These are phyloP conservation scores for Brassica juncea DNA, from an alignment of 345 rosid species.

Conservation along the genomic window DNA sequence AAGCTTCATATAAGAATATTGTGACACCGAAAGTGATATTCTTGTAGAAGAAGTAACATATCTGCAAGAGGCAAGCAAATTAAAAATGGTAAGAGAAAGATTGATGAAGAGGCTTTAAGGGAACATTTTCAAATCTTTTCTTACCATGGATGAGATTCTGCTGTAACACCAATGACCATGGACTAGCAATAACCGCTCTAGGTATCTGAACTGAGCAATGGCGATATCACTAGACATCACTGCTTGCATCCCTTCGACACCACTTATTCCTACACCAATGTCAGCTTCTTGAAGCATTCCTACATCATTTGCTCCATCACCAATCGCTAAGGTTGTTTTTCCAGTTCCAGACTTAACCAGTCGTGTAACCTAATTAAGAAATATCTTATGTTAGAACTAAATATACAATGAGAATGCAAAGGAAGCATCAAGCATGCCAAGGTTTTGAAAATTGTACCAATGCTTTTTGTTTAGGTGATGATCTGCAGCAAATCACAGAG, in stretches of 20 bases:
- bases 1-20: slow-evolving; percentile 72
- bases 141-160: slow-evolving; percentile 83
- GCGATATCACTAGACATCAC: slow-evolving; percentile 95
- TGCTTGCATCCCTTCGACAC: slow-evolving; percentile 99
- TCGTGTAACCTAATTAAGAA: slow-evolving; percentile 65
- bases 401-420: background rate
- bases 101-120: background rate
- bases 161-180: slow-evolving; percentile 99
- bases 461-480: slow-evolving; percentile 98
- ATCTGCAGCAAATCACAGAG: slow-evolving; percentile 95
- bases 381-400: background rate
- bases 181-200: slow-evolving; percentile 81
- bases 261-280: slow-evolving; percentile 90
- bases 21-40: slow-evolving; percentile 80
- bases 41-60: slow-evolving; percentile 98
- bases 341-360: slow-evolving; percentile 79
- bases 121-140: too few relatives aligned
- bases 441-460: slow-evolving; percentile 52
- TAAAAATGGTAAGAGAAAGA: background rate
- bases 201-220: slow-evolving; percentile 90
- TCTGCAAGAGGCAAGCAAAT: slow-evolving; percentile 43
- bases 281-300: slow-evolving; percentile 99
- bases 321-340: slow-evolving; percentile 84
- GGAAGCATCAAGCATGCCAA: background rate
- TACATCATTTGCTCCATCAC: slow-evolving; percentile 98